phyloP scores from a whole-genome alignment of 2,329 filamentous ascomycete genomes.

The Alternaria alternata region DNA sequence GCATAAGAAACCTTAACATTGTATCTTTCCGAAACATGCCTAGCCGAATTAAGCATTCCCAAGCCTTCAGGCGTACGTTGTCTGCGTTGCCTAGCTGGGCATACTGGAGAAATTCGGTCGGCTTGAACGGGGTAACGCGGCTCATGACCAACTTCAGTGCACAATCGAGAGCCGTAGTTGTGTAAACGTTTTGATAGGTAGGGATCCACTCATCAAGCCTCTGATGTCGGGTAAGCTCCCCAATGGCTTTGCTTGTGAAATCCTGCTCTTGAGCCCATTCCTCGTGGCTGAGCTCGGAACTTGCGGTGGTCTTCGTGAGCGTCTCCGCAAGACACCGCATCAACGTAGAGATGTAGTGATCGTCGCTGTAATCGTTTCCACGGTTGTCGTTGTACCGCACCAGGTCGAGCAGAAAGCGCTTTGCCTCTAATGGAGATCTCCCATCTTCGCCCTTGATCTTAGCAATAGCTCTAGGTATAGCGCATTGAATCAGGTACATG shows the following conservation, averaged over 20 bases:
- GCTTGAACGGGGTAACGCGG: conserved; percentile 61
- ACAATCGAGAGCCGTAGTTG: conserved; percentile 68
- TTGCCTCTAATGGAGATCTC: conserved; percentile 79
- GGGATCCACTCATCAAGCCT: conserved; percentile 73
- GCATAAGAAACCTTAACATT: conserved; percentile 65
- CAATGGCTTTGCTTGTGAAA: conserved; percentile 65
- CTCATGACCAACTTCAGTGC: conserved; percentile 63
- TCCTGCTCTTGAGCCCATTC: conserved; percentile 61
- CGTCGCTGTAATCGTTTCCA: conserved; percentile 87
- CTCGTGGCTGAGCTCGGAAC: conserved; percentile 53
- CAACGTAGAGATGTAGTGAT: conserved; percentile 84
- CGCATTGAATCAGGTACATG: conserved; percentile 82
- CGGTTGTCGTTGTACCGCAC: conserved; percentile 94
- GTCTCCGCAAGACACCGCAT: conserved; percentile 70
- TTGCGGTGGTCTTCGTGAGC: conserved; percentile 51
- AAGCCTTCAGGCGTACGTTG: conserved; percentile 66
- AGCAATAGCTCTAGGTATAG: conserved; percentile 82
- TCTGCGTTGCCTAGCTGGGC: conserved; percentile 67
- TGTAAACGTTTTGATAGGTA: conserved; percentile 71
- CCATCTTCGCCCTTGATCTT: conserved; percentile 77
- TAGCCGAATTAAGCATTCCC: conserved; percentile 64
- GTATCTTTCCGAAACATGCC: conserved; percentile 60
- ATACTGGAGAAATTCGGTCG: conserved; percentile 68
- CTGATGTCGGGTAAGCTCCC: conserved; percentile 69
- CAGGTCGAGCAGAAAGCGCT: conserved; percentile 86